Conservation (phyloP, 495 filamentous ascomycete species). For the Annulohypoxylon maeteangense region DNA sequence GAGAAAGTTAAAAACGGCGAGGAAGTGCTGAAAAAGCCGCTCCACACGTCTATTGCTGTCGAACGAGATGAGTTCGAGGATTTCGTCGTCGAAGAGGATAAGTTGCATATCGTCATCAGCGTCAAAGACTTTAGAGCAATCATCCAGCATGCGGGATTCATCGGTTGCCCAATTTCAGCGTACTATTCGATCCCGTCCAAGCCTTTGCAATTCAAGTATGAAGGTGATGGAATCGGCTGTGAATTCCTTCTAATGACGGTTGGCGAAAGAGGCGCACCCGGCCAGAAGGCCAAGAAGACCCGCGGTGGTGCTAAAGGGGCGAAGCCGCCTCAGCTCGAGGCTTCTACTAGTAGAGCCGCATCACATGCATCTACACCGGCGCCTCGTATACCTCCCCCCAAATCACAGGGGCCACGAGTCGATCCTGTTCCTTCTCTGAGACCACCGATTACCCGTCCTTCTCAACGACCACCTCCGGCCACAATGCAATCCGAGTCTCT, state of each 20-base stretch:
- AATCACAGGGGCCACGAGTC: conserved; percentile 26
- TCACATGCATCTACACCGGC: conserved; percentile 48
- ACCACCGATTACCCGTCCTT: conserved; percentile 47
- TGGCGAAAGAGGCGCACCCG: conserved; percentile 70
- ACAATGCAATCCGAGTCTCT: conserved; percentile 77
- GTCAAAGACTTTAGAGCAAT: conserved; percentile 96
- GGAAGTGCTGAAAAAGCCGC: conserved; percentile 93
- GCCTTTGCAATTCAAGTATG: conserved; percentile 86
- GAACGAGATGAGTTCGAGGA: conserved; percentile 88
- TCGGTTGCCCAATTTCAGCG: conserved; percentile 76
- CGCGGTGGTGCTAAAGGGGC: conserved; percentile 45
- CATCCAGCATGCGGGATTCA: conserved; percentile 82
- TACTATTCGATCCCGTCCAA: conserved; percentile 81
- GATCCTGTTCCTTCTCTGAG: conserved; percentile 46
- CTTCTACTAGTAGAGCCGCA: conserved; percentile 50
- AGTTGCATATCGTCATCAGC: conserved; percentile 85
- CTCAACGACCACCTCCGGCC: conserved; percentile 65
- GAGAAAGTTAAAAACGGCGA: conserved; percentile 88
- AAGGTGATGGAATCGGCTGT: conserved; percentile 74
- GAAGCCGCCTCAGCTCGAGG: conserved; percentile 49
- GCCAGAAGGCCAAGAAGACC: conserved; percentile 54
- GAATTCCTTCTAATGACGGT: conserved; percentile 96
- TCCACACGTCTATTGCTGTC: conserved; percentile 90
- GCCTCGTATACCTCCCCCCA: conserved; percentile 27
- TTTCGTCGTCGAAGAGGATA: conserved; percentile 77